Percentiles rank a stretch among this genome's conserved stretches.
Evolutionary conservation across 2,329 filamentous ascomycete species (phyloP).

Genomic region (Alternaria triticimaculans): DNA sequence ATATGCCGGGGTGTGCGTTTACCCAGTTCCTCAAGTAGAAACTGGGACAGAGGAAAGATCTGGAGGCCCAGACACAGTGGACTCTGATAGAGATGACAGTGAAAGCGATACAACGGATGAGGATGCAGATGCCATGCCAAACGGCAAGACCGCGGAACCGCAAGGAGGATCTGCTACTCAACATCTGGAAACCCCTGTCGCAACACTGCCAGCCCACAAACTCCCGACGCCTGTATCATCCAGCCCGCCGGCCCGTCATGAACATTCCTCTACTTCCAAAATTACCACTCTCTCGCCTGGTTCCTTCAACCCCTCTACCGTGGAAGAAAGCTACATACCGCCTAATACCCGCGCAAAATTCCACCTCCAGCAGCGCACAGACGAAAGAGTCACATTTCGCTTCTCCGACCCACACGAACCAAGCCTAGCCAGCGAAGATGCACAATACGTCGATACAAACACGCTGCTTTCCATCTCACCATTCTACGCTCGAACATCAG

Average conservation of each 20-base stretch:
- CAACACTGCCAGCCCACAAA: not conserved
- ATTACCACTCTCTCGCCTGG: not conserved
- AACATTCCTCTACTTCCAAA: not conserved
- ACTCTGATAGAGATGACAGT: not conserved
- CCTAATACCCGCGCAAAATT: slow-evolving; percentile 1
- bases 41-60: not conserved
- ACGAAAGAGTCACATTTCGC: not conserved
- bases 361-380: slow-evolving; percentile 4
- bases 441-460: not conserved
- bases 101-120: not conserved
- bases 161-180: not conserved
- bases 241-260: not conserved
- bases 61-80: not conserved
- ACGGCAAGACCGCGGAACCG: not conserved
- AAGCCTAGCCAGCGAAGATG: not conserved
- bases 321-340: not conserved
- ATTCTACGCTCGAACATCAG: not conserved
- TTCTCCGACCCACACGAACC: not conserved
- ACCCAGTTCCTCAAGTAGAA: not conserved
- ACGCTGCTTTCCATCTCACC: not conserved
- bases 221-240: not conserved
- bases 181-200: not conserved
- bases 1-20: not conserved
- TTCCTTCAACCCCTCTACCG: not conserved
- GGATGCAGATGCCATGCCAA: not conserved